Evolutionary conservation across 805 yeast species (phyloP), one percentile per base, ranked within the genome.

Genomic region (Candida ficus): DNA sequence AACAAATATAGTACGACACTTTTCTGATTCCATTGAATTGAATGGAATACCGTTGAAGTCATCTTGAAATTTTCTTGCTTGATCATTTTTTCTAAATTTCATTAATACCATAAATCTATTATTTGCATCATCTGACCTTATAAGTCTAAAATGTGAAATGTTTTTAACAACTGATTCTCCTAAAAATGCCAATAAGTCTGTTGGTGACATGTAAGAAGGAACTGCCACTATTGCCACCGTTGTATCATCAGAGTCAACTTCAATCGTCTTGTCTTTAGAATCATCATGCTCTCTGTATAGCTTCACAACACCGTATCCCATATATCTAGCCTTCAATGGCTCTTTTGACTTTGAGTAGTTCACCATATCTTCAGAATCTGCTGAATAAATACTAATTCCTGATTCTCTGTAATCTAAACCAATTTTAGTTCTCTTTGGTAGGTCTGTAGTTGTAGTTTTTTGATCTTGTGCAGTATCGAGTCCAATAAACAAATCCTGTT

Each of bases 21-120:
- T 68, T 53, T 90, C 96, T 1, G 95, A 86, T 53, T 90, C 96
- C 83, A 89, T 81, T 7, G 91, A 78, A 50, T 82, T 88, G 66
- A 90, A 89, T 9, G 73, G 70, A 45, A 73, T 75, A 5, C 95
- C 95, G 56, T 89, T 81, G 53, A 69, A 86, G 22, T 67, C 66
- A 32, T 71, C 70, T 48, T 79, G 79, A 60, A 90, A 90, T 30
- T 63, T 65, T n/a, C 74, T 70, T 0, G 95, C 89, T 28, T 63
- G 54, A 2, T 69, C 62, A 2, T 70, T 54, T 29, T 72, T 71
- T 29, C 74, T 68, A 60, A 89, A 89, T 61, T 89, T 88, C 61
- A 90, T 67, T 38, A 89, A 63, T 3, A 81, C 91, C 74, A 87
- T 73, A 51, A 82, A 85, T 54, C 31, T 29, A 16, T 96, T 52